Evolutionary conservation across 164 flowering plant species (phyloP).

Genomic region (Houttuynia cordata): DNA sequence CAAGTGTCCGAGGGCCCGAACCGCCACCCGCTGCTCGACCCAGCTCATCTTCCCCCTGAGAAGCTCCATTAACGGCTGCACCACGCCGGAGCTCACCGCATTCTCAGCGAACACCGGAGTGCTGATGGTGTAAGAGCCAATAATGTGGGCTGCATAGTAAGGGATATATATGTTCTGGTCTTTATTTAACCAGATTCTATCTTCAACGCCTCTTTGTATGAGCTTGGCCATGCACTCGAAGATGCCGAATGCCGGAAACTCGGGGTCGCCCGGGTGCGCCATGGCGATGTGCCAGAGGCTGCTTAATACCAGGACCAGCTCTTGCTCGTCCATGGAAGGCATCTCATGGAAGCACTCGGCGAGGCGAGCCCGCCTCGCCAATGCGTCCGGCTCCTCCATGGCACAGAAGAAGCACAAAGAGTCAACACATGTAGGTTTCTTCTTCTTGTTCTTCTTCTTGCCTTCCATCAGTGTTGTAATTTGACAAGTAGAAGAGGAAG

Average conservation of each 20-base stretch:
- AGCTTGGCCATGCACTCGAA: constrained; percentile 56
- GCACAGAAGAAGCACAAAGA: constrained; percentile 63
- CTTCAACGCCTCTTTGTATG: constrained; percentile 29
- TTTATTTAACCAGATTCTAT: constrained; percentile 41
- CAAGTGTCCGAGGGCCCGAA: constrained; percentile 73
- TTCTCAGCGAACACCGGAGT: constrained; percentile 41
- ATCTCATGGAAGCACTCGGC: constrained; percentile 39
- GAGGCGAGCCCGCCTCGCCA: constrained; percentile 26
- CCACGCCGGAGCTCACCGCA: constrained; percentile 51
- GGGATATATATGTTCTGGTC: constrained; percentile 72
- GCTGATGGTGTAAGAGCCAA: constrained; percentile 93
- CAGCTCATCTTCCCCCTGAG: constrained; percentile 63
- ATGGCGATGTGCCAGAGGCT: constrained; percentile 72
- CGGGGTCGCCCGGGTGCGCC: constrained; percentile 64
- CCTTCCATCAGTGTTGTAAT: constrained; percentile 8
- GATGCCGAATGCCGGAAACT: constrained; percentile 60
- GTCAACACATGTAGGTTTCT: constrained; percentile 15
- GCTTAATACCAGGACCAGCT: constrained; percentile 51
- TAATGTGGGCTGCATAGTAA: constrained; percentile 85
- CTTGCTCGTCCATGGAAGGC: constrained; percentile 32
- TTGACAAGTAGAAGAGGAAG: neutral
- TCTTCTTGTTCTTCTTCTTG: constrained; percentile 12
- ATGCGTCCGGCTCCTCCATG: constrained; percentile 43
- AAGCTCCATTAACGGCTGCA: constrained; percentile 61
- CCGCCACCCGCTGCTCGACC: constrained; percentile 84